Evolutionary conservation across 495 filamentous ascomycete species (phyloP), one percentile per base, ranked within the genome.

Genomic region (Aspergillus haitiensis): DNA sequence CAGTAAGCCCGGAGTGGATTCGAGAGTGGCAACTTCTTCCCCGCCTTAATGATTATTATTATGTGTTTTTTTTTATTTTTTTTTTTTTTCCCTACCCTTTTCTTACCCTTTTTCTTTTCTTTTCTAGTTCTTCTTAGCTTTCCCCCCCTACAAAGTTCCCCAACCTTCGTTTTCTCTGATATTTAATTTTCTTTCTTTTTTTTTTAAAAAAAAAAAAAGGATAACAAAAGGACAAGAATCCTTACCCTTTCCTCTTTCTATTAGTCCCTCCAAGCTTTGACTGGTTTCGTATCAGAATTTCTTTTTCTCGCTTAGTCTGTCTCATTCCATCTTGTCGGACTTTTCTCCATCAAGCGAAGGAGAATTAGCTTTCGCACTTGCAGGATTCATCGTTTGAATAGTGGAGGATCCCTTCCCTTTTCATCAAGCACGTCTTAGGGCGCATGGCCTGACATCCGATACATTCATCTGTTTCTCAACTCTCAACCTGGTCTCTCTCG

Each of bases 101-200:
- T 59, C 8, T 39, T 46, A n/a, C n/a, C n/a, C 40, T 46, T 33
- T 44, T 55, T 33, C 53, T 57, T 46, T 33, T 44, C 50, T 33
- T 46, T 57, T 27, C 21, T 27, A 27, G 21, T 33, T 52, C 37
- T 42, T 52, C 34, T 5, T 42, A 7, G 36, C 33, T 49, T 46
- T 39, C n/a, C 27, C 47, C 47, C 42, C 36, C 37, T 46, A 39
- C 40, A n/a, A n/a, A 35, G 15, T 55, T 44, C 8, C 11, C 35
- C 9, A 36, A 13, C 21, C 39, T 61, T 61, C 9, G 36, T 45
- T 36, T 40, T 27, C 21, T 52, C 7, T 31, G 6, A 40, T 34
- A 21, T 27, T 18, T 32, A 27, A 27, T 12, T n/a, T 32, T 56
- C 52, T 51, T 11, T 55, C 12, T 44, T 45, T 33, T 32, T 46